Base-by-base conservation (phyloP, 2,329 filamentous ascomycete genomes). In the Neofusicoccum umdonicola region DNA sequence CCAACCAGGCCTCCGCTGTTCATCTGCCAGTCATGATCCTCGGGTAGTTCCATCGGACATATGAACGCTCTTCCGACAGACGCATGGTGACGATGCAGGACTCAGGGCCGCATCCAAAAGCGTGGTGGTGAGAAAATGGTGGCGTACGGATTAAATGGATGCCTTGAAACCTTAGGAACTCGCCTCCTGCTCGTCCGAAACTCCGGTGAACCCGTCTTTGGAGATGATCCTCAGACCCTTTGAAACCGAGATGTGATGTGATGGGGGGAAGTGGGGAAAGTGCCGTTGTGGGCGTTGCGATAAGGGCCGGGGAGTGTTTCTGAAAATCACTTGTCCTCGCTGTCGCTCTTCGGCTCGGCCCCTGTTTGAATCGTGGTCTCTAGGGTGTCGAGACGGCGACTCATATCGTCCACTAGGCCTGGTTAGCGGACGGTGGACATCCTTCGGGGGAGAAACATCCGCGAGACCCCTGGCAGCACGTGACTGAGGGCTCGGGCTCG, bases 331-430 rank as follows among this genome's bases (percentile, higher is more conserved):
- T 56, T 56, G 51, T 58, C 52, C 41, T 61, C 63, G 27, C 50
- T 39, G 44, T 65, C 63, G 47, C 56, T 61, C 54, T 60, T 65
- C 5, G 62, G 52, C 9, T 64, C 45, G 19, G 45, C 74, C 65
- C 81, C 84, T 44, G 85, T 83, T 71, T 86, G 83, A 50, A 96
- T 82, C 13, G 89, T 88, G 27, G 89, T 83, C 76, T 96, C 93
- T 11, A 97, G 84, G 65, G 88, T 92, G 74, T 97, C 93, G 22
- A 97, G 80, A 31, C 93, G 87, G 66, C 90, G 85, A 13, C 91
- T 90, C 93, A 97, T 97, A 68, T 97, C 93, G 73, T 97, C 93
- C 90, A 97, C 93, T 97, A 31, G 13, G 48, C 22, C 27, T 15
- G 22, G 54, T 62, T 45, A 62, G 44, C 19, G 15, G 12, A 41